Conservation (phyloP, 2,329 filamentous ascomycete species). For the Emmonsiellopsis sp. region DNA sequence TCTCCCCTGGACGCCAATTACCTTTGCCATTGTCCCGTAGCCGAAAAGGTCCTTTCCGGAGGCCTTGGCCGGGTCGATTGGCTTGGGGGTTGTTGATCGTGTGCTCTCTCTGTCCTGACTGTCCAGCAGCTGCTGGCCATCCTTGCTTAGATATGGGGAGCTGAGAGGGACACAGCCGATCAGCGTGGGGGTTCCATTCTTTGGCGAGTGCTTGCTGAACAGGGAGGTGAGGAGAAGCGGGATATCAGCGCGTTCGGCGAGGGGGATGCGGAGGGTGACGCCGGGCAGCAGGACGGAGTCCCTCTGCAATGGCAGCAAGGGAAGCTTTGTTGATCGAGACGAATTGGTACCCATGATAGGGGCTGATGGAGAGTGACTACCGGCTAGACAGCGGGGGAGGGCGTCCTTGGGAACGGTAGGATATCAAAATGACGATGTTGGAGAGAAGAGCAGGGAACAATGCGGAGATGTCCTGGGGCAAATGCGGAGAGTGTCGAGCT, state of each 20-base stretch:
- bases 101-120: constrained; percentile 45
- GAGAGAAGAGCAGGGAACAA: neutral
- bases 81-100: constrained; percentile 35
- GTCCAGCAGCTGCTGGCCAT: constrained; percentile 67
- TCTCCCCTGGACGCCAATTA: constrained; percentile 66
- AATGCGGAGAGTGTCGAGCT: neutral
- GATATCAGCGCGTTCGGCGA: constrained; percentile 77
- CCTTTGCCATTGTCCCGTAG: constrained; percentile 72
- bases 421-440: neutral
- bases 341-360: constrained; percentile 27
- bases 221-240: constrained; percentile 77
- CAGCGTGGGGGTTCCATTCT: constrained; percentile 58
- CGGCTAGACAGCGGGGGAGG: neutral
- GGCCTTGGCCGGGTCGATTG: constrained; percentile 50
- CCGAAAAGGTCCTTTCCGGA: constrained; percentile 67
- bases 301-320: constrained; percentile 73
- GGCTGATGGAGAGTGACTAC: constrained; percentile 3
- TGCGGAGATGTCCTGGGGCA: neutral
- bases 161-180: constrained; percentile 81
- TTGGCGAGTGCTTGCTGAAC: constrained; percentile 62
- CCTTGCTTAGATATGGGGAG: constrained; percentile 61
- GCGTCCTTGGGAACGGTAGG: neutral
- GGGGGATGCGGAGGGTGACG: constrained; percentile 72
- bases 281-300: constrained; percentile 78
- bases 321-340: constrained; percentile 39